Conservation (phyloP, 495 filamentous ascomycete genomes). For the Neurospora pannonica region DNA sequence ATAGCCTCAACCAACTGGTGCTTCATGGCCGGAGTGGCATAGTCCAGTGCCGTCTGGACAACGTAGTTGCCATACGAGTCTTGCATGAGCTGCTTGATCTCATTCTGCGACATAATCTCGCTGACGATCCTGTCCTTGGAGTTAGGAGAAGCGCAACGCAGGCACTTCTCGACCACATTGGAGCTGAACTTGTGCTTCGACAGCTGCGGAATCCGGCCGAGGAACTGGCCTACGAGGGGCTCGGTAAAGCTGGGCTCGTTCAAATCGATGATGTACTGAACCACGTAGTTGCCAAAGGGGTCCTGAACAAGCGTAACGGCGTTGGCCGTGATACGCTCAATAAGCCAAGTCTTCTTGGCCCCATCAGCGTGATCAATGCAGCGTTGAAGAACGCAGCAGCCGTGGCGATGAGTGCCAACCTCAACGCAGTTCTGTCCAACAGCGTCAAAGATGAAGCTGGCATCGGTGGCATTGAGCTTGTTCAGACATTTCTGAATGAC, state of each 20-base stretch:
- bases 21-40: conserved; percentile 62
- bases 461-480: conserved; percentile 69
- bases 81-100: conserved; percentile 77
- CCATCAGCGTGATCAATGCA: conserved; percentile 97
- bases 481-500: conserved; percentile 99
- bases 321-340: conserved; percentile 73
- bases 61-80: conserved; percentile 97
- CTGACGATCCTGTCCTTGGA: conserved; percentile 73
- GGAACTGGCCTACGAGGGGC: conserved; percentile 70
- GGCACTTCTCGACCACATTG: conserved; percentile 96
- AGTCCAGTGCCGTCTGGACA: conserved; percentile 90
- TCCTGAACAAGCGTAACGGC: conserved; percentile 82
- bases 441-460: conserved; percentile 93
- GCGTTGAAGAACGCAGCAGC: conserved; percentile 94
- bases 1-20: conserved; percentile 67
- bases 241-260: conserved; percentile 74
- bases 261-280: conserved; percentile 95
- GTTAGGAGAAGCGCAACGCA: conserved; percentile 62
- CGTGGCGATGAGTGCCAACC: conserved; percentile 94
- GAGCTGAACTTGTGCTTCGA: conserved; percentile 99
- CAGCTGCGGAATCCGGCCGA: conserved; percentile 59
- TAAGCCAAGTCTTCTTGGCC: conserved; percentile 75
- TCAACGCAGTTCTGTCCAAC: conserved; percentile 77
- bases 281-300: conserved; percentile 95
- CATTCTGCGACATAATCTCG: conserved; percentile 64